phyloP scores from a whole-genome alignment of 768 basidiomycete genomes.

The Hericium erinaceus region DNA sequence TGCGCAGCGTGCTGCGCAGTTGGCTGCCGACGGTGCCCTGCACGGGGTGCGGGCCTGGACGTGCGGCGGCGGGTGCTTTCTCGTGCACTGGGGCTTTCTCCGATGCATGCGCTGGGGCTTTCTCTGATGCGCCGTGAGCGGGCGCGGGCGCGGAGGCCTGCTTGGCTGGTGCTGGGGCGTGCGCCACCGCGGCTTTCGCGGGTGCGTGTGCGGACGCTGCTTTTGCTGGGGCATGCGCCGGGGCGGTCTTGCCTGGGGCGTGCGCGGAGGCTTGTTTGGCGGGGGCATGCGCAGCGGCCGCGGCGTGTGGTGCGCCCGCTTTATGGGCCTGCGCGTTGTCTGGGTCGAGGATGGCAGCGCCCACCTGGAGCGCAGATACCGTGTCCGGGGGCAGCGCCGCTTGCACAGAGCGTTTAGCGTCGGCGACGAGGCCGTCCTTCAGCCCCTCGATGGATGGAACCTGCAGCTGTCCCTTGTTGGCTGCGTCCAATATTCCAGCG shows the following conservation, averaged over 20 bases:
- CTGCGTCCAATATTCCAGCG: no score
- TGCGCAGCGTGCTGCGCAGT: neutral
- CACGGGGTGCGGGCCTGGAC: neutral
- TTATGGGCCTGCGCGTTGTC: neutral
- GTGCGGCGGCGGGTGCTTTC: neutral
- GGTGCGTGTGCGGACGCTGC: no score
- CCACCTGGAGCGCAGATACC: no score
- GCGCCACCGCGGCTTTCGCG: neutral
- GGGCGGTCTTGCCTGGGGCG: neutral
- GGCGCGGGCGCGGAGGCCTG: neutral
- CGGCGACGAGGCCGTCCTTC: no score
- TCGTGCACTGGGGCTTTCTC: neutral
- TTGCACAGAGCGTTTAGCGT: no score
- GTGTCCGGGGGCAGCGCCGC: no score
- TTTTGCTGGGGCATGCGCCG: neutral
- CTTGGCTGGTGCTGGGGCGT: neutral
- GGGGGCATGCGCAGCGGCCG: neutral
- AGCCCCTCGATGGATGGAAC: no score
- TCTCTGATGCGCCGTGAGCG: neutral
- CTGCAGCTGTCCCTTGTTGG: no score
- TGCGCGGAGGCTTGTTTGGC: neutral
- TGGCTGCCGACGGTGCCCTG: neutral
- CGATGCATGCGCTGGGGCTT: neutral
- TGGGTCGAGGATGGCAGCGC: no score
- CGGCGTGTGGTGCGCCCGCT: neutral